These are phyloP conservation scores for Adenanthera pavonina DNA, from an alignment of 306 rosid species.

Conservation along the genomic window DNA sequence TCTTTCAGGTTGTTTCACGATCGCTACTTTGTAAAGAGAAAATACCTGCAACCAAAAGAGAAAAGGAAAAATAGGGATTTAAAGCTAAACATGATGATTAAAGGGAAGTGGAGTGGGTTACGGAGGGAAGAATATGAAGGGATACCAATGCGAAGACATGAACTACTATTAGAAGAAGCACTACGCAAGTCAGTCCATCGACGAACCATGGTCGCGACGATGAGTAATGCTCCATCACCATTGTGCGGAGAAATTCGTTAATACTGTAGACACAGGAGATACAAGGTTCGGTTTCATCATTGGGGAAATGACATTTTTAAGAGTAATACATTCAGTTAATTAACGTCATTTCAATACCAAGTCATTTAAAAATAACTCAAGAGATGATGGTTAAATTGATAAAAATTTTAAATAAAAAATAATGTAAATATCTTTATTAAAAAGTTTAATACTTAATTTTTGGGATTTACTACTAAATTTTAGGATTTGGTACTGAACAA, in stretches of 20 bases:
- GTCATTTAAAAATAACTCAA: too few relatives aligned
- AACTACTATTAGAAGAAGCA: constrained; percentile 65
- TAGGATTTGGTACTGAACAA: too few relatives aligned
- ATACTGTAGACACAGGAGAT: neutral
- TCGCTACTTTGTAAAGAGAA: constrained; percentile 61
- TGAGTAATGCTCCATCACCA: constrained; percentile 58
- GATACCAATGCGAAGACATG: constrained; percentile 88
- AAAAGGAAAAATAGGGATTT: neutral
- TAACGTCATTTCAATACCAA: too few relatives aligned
- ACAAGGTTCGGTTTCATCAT: neutral
- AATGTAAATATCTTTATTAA: too few relatives aligned
- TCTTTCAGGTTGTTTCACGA: constrained; percentile 43
- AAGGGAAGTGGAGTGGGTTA: neutral
- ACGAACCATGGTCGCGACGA: constrained; percentile 60
- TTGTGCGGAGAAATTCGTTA: constrained; percentile 32
- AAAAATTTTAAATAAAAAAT: too few relatives aligned
- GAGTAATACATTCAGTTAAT: too few relatives aligned
- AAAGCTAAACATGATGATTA: neutral
- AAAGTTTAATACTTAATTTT: too few relatives aligned
- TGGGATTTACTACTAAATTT: too few relatives aligned
- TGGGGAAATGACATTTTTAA: too few relatives aligned
- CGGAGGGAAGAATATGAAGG: neutral
- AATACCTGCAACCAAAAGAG: constrained; percentile 56
- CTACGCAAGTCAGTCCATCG: constrained; percentile 60
- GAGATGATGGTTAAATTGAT: too few relatives aligned